Base-by-base conservation (phyloP, 768 basidiomycete genomes). In the Agaricus blazei region DNA sequence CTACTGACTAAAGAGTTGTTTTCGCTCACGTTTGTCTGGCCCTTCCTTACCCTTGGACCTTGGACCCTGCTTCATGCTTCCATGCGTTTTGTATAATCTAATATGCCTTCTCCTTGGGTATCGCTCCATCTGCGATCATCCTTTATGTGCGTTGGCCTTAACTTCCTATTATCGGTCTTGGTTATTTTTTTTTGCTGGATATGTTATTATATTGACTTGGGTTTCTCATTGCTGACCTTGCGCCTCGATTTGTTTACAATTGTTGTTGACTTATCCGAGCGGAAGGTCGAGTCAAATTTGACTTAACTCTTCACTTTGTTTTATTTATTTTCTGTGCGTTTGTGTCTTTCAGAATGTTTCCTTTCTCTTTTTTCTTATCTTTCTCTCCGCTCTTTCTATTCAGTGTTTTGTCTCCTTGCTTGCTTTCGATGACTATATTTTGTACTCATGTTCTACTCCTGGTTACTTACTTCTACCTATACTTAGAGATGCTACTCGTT, bases 311-410 rank as follows among this genome's bases (percentile, higher is more conserved):
- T 59, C 28, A 14, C 31, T 45, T 38, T 24, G 19, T 34, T 52
- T 44, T 55, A 48, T 52, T 48, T 43, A 8, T 41, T 11, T 43
- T 54, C 31, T 23, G 43, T 52, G 37, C 58, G 47, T 65, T 56
- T 61, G 53, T 48, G 24, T 46, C 29, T 41, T 46, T 42, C 48
- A n/a, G 42, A 48, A 45, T 59, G 36, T 43, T 57, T 57, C 48
- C 58, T 37, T 43, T 47, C 42, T 61, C 57, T 58, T 61, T 58
- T 61, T 46, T 65, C 59, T 51, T 64, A 53, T 54, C 60, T 54
- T 44, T 31, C 23, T 41, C 37, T 44, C 34, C 26, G 46, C 24
- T 53, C 37, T 51, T 34, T 53, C 37, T 45, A 19, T 48, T 36
- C 19, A 15, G 14, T 29, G 40, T 29, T 37, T 58, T 41, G 40